Evolutionary conservation across 257 asterid genomes (phyloP), one percentile per base, ranked within the genome.

Genomic region (Gentiana straminea): DNA sequence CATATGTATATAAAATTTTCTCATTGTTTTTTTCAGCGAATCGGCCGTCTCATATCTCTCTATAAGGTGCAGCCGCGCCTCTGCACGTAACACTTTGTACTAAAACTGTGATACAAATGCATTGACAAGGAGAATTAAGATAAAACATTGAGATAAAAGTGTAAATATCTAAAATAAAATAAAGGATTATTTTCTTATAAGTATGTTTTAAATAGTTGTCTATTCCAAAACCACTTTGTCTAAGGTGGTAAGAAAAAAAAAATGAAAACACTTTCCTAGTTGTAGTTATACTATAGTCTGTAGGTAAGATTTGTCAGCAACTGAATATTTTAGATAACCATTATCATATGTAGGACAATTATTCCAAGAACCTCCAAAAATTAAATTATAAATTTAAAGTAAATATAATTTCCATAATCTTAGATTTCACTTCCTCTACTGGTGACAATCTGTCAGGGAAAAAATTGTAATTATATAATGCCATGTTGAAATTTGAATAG

Each of bases 201-300:
- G 24, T 24, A 24, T 24, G 24, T 24, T 24, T 24, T 24, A 24
- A 24, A 24, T 7, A n/a, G 35, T 52, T 52, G 37, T 47, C n/a
- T 34, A 43, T 15, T 7, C 10, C 44, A 13, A 24, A 24, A 24
- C 24, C 24, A 24, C 24, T 24, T 24, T 24, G 24, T 24, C 24
- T 24, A 44, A 13, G 51, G 48, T 66, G 65, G 70, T 59, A 55
- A 56, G 65, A 45, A 11, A 15, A 37, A 44, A 39, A 24, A 24
- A 45, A 58, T 35, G 70, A 49, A 49, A 15, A 24, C 24, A 24
- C 24, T 61, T 55, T 65, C 55, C 57, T 56, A 24, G 46, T 64
- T 44, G 69, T 33, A 54, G 60, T 54, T 54, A 60, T 69, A 24
- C 24, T 24, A 24, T 68, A 64, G 72, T 73, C 73, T 65, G 59